Base-by-base conservation (phyloP, 2,329 filamentous ascomycete genomes). In the Daldinia eschscholtzii region DNA sequence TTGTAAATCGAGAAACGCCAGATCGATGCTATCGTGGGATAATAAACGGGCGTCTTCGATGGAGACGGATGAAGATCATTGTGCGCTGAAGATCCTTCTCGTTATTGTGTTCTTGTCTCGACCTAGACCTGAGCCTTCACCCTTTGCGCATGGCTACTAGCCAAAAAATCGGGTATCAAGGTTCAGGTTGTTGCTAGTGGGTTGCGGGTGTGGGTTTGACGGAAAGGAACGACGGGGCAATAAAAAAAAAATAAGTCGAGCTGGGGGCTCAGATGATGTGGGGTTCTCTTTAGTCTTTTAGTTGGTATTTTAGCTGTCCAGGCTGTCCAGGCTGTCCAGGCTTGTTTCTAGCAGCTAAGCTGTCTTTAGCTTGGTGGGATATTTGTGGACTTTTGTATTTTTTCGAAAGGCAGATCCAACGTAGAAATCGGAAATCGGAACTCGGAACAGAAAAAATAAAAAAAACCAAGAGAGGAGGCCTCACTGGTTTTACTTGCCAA, bases 31-130 rank as follows among this genome's bases (percentile, higher is more conserved):
- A 77, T 77, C 75, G 75, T 64, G 75, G 76, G 61, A 77, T 77
- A 64, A 77, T 77, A 68, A 75, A 76, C 61, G 76, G 75, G 67
- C 72, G 76, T 76, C 72, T 73, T 73, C 72, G 72, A 73, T 73
- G 70, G 58, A 74, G 68, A 70, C 64, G 69, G 69, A 60, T 53
- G 65, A 72, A 67, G 66, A 72, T 63, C 76, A 77, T 77, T 67
- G 75, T 77, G 68, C 64, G 59, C 65, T 59, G 28, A 59, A 65
- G 33, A n/a, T 61, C 50, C 64, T 66, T 68, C 55, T 67, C 6
- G 60, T 63, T 53, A 46, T 58, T 60, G 53, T 60, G 41, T 71
- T 68, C 61, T 66, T 70, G 50, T 63, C 55, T 68, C 52, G 18
- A 68, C 65, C 61, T 67, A 18, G 42, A 61, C 50, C 44, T 67